Evolutionary conservation across 192 early-diverging fungal genomes (phyloP).

Genomic region (Coemansia sp.): DNA sequence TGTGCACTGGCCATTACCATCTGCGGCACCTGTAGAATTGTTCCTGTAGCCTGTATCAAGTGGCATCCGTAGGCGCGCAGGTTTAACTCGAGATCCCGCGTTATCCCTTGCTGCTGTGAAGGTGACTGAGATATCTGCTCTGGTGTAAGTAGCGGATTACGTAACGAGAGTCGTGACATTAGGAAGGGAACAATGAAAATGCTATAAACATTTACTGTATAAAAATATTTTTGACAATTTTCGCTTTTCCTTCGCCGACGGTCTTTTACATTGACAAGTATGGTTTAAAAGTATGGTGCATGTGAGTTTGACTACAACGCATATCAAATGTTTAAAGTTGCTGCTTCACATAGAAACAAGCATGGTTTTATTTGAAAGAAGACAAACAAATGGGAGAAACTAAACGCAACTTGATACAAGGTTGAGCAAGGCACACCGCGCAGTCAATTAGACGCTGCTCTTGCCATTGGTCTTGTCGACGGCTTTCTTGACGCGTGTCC

Average conservation of each 20-base stretch:
- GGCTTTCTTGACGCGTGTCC: conserved; percentile 38
- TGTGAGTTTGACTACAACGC: background rate
- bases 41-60: conserved; percentile 80
- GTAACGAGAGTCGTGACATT: conserved; percentile 63
- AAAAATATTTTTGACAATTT: conserved; percentile 3
- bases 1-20: conserved; percentile 94
- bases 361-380: conserved; percentile 1
- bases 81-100: conserved; percentile 66
- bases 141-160: conserved; percentile 72
- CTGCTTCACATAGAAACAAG: too few species aligned
- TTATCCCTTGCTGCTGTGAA: conserved; percentile 59
- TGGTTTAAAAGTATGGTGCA: conserved; percentile 1
- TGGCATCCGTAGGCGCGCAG: conserved; percentile 76
- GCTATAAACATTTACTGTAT: too few species aligned
- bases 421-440: background rate
- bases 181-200: too few species aligned
- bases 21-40: conserved; percentile 79
- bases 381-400: conserved; percentile 4
- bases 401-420: background rate
- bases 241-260: background rate
- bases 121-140: conserved; percentile 69
- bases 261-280: background rate
- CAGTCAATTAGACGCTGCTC: background rate
- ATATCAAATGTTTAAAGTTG: too few species aligned
- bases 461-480: conserved; percentile 23